phyloP scores from a whole-genome alignment of 140 eudicot species.

The Anethum foeniculum region DNA sequence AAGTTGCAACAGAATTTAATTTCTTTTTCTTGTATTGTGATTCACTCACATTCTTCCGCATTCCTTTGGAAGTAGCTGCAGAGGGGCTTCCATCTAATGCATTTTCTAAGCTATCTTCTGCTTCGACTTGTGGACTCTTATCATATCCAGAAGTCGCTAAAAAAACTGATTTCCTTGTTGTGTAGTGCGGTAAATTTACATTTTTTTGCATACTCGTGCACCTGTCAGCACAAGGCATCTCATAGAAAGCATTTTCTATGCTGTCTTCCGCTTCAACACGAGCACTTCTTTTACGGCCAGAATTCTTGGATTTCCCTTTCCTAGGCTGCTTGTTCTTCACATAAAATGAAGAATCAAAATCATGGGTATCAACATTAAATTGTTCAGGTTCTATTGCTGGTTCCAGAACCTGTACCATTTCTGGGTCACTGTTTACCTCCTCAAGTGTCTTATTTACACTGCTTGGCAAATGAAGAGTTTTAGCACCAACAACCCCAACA shows the following conservation, averaged over 20 bases:
- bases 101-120: slow-evolving; percentile 2
- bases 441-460: background rate
- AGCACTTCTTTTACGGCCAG: background rate
- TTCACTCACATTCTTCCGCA: background rate
- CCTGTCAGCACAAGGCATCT: background rate
- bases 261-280: slow-evolving; percentile 1
- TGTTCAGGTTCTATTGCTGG: background rate
- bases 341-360: slow-evolving; percentile 7
- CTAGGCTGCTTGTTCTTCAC: background rate
- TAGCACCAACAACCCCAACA: background rate
- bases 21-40: background rate
- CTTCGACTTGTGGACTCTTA: background rate
- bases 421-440: slow-evolving; percentile 11
- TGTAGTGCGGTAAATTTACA: background rate
- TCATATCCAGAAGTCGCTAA: background rate
- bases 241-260: slow-evolving; percentile 3
- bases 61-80: background rate
- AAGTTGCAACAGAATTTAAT: background rate
- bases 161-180: background rate
- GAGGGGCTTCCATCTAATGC: background rate
- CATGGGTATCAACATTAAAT: background rate
- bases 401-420: slow-evolving; percentile 6
- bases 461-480: background rate
- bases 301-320: background rate
- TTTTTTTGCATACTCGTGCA: background rate